phyloP scores from a whole-genome alignment of 192 early-diverging fungal genomes.

The Diversispora epigaea region DNA sequence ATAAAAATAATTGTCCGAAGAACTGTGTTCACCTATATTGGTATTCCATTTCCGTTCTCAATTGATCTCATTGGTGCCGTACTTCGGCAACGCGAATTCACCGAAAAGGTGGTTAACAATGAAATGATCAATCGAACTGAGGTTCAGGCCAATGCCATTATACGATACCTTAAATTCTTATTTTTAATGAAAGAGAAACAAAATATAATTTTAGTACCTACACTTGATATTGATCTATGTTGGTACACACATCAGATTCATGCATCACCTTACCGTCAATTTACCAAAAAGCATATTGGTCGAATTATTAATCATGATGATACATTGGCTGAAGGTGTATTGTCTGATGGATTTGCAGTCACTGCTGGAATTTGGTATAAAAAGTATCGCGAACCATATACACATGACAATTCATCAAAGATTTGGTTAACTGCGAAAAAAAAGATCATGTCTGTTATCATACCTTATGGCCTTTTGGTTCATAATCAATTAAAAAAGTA shows the following conservation, averaged over 20 bases:
- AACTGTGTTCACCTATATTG: slow-evolving; percentile 40
- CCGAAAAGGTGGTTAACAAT: slow-evolving; percentile 18
- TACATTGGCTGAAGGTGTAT: neutral
- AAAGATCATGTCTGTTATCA: neutral
- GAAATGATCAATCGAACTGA: neutral
- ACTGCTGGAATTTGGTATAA: neutral
- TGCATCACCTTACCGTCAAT: too few species aligned
- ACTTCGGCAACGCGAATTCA: slow-evolving; percentile 52
- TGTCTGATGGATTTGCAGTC: neutral
- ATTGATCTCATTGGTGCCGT: slow-evolving; percentile 51
- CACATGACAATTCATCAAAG: neutral
- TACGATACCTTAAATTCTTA: neutral
- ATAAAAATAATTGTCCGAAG: slow-evolving; percentile 30
- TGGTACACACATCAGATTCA: too few species aligned
- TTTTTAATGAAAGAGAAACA: too few species aligned
- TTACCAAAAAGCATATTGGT: too few species aligned
- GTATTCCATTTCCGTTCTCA: slow-evolving; percentile 31
- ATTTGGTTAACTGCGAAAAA: neutral
- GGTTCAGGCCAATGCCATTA: neutral
- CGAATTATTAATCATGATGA: neutral
- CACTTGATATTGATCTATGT: too few species aligned
- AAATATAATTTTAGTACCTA: too few species aligned
- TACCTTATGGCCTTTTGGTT: neutral
- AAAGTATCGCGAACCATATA: neutral
- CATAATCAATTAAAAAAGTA: neutral